phyloP scores from a whole-genome alignment of 2,329 filamentous ascomycete genomes.

The Fusarium keratoplasticum region DNA sequence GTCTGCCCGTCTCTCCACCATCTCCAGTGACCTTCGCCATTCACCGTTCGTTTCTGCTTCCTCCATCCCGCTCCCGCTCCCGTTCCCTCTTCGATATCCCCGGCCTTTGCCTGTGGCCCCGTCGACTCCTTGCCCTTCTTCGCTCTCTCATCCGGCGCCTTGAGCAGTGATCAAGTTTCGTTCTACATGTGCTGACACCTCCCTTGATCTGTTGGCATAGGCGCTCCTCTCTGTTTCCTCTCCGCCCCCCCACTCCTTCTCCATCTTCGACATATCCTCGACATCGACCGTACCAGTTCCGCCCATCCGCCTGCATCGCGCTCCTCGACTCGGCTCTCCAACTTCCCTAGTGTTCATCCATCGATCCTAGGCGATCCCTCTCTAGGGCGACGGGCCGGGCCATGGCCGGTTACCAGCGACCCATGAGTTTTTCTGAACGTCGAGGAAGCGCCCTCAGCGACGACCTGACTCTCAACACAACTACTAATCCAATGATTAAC shows the following conservation, averaged over 20 bases:
- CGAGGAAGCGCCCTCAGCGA: constrained; percentile 69
- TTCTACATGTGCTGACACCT: constrained; percentile 42
- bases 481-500: constrained; percentile 57
- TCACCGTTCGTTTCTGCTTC: constrained; percentile 37
- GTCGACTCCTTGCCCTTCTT: background rate
- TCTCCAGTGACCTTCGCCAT: constrained; percentile 32
- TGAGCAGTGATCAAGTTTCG: constrained; percentile 6
- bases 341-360: constrained; percentile 10
- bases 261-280: constrained; percentile 31
- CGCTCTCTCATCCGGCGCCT: constrained; percentile 4
- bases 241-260: constrained; percentile 34
- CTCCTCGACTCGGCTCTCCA: constrained; percentile 16
- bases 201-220: constrained; percentile 30
- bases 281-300: constrained; percentile 31
- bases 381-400: constrained; percentile 34
- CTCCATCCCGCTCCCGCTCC: constrained; percentile 26
- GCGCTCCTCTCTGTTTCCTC: constrained; percentile 27
- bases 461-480: constrained; percentile 66
- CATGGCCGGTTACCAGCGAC: constrained; percentile 56
- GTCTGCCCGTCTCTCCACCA: constrained; percentile 36
- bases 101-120: constrained; percentile 4
- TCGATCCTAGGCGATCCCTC: constrained; percentile 11
- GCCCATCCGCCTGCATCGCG: constrained; percentile 23
- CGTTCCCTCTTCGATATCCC: constrained; percentile 19
- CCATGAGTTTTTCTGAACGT: constrained; percentile 71